A percentile compares a stretch with the other conserved stretches of the same genome.
Conservation (phyloP, 179 eudicot species). For the Beta macrorhiza region DNA sequence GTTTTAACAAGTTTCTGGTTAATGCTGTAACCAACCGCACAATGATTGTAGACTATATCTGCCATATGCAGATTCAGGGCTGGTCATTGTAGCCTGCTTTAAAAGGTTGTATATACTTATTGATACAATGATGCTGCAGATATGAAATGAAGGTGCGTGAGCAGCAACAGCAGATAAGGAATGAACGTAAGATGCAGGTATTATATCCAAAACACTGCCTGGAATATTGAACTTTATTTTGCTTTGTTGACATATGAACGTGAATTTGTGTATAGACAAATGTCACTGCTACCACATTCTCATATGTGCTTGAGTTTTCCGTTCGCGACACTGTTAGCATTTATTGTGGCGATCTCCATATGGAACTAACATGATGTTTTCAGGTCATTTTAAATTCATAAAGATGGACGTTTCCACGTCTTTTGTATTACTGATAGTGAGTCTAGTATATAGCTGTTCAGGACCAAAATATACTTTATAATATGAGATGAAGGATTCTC, state of each 20-base stretch:
- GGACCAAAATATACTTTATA: background rate
- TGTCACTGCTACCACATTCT: background rate
- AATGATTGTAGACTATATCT: too few relatives aligned
- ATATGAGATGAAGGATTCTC: background rate
- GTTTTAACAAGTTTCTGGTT: background rate
- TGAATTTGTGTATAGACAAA: slow-evolving; percentile 7
- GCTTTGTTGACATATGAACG: background rate
- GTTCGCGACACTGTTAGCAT: background rate
- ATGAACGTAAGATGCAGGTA: slow-evolving; percentile 83
- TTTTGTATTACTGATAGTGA: background rate
- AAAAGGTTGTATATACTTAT: slow-evolving; percentile 1
- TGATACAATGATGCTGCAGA: slow-evolving; percentile 44
- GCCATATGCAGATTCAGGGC: too few relatives aligned
- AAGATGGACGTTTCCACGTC: background rate
- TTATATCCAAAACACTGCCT: slow-evolving; percentile 14
- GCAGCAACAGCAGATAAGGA: slow-evolving; percentile 79
- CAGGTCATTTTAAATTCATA: background rate
- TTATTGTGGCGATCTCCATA: background rate
- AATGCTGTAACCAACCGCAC: background rate
- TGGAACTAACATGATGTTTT: background rate
- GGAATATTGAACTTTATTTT: slow-evolving; percentile 1
- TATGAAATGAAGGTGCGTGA: slow-evolving; percentile 90
- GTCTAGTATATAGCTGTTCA: slow-evolving; percentile 1
- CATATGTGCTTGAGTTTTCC: background rate
- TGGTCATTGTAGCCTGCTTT: too few relatives aligned